Percentiles rank a stretch among this genome's conserved stretches.
phyloP scores from a whole-genome alignment of 192 early-diverging fungal species.

The Backusella tuberculispora region DNA sequence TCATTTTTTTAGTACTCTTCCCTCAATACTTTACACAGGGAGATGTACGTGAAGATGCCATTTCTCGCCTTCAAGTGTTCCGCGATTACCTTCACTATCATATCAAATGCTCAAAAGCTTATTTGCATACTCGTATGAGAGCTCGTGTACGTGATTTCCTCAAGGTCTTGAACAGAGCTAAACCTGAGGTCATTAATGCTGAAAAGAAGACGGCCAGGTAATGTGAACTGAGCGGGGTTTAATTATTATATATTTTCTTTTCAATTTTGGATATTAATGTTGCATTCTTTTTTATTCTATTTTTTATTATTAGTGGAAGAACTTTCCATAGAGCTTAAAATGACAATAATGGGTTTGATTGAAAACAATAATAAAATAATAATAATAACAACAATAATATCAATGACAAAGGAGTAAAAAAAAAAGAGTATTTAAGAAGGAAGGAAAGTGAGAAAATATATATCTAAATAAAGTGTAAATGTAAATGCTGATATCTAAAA shows the following conservation, averaged over 20 bases:
- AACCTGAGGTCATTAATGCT: constrained; percentile 79
- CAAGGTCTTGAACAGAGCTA: constrained; percentile 98
- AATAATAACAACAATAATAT: neutral
- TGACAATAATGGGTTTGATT: neutral
- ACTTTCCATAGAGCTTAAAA: constrained; percentile 39
- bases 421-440: neutral
- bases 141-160: constrained; percentile 93
- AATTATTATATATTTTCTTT: neutral
- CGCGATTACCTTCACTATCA: constrained; percentile 99
- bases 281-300: too few species aligned
- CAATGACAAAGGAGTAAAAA: neutral
- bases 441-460: neutral
- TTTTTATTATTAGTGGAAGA: constrained; percentile 35
- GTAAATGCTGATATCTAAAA: too few species aligned
- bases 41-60: constrained; percentile 84
- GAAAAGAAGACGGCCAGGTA: constrained; percentile 80
- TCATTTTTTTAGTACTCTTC: constrained; percentile 77
- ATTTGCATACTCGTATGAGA: constrained; percentile 98
- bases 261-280: neutral
- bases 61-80: constrained; percentile 96
- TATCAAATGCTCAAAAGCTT: constrained; percentile 99
- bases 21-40: constrained; percentile 82
- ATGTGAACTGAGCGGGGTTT: neutral
- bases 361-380: constrained; percentile 13
- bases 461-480: too few species aligned